phyloP scores from a whole-genome alignment of 2,329 filamentous ascomycete genomes.

The Arthrobotrys megalospora region DNA sequence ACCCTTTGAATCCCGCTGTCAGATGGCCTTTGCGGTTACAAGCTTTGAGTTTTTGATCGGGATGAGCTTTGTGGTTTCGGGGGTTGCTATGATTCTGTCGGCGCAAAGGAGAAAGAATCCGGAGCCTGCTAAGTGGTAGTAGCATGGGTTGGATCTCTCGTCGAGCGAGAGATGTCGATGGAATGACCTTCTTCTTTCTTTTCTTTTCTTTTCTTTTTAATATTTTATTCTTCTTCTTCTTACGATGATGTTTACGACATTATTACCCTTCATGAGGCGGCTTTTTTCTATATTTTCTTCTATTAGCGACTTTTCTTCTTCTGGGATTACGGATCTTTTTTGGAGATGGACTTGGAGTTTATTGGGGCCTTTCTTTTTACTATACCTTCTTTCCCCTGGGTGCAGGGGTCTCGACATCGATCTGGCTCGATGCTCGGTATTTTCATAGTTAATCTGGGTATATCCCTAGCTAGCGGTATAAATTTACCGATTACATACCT shows the following conservation, averaged over 20 bases:
- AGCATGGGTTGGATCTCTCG: conserved; percentile 2
- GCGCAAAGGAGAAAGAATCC: conserved; percentile 39
- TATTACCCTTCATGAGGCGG: neutral
- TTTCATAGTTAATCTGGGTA: neutral
- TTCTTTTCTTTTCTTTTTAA: neutral
- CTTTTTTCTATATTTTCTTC: neutral
- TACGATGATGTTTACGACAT: conserved; percentile 20
- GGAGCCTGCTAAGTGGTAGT: conserved; percentile 44
- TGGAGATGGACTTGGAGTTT: conserved; percentile 13
- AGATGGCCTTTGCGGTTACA: conserved; percentile 58
- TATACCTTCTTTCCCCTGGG: neutral
- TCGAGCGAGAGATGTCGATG: neutral
- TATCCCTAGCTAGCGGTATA: too few species aligned
- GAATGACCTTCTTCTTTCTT: neutral
- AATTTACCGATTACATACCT: too few species aligned
- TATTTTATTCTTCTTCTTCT: conserved; percentile 9
- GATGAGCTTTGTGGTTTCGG: conserved; percentile 43
- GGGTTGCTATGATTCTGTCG: conserved; percentile 36
- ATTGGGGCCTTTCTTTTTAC: neutral
- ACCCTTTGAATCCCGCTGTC: conserved; percentile 52
- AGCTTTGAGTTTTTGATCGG: conserved; percentile 46
- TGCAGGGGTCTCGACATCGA: neutral
- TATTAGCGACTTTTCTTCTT: neutral
- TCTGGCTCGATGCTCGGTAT: neutral
- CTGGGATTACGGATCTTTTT: conserved; percentile 1